These are phyloP conservation scores for Malassezia slooffiae DNA, from an alignment of 1,284 basidiomycete genomes.

Conservation along the genomic window DNA sequence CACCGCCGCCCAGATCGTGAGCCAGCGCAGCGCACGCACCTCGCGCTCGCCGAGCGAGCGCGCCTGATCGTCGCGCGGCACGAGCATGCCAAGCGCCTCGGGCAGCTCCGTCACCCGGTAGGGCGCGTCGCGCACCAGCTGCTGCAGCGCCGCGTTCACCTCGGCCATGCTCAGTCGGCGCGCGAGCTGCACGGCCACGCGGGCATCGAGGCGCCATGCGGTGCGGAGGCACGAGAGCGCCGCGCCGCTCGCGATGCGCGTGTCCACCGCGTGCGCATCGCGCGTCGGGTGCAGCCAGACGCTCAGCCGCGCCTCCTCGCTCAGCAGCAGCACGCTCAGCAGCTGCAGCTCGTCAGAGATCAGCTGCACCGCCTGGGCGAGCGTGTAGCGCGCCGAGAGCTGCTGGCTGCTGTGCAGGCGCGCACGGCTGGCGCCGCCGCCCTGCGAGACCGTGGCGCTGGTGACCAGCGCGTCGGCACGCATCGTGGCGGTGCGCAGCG, in stretches of 20 bases:
- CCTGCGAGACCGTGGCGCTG: slow-evolving; percentile 19
- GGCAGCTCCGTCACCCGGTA: slow-evolving; percentile 62
- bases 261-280: slow-evolving; percentile 52
- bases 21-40: slow-evolving; percentile 53
- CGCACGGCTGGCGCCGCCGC: background rate
- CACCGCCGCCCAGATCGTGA: slow-evolving; percentile 77
- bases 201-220: slow-evolving; percentile 73
- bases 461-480: slow-evolving; percentile 48
- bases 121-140: slow-evolving; percentile 64
- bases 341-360: slow-evolving; percentile 23
- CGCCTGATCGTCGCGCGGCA: background rate
- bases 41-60: slow-evolving; percentile 51
- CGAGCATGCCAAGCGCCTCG: slow-evolving; percentile 69
- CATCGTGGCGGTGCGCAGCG: slow-evolving; percentile 63
- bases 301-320: slow-evolving; percentile 70
- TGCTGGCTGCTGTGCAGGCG: slow-evolving; percentile 11
- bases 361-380: slow-evolving; percentile 19
- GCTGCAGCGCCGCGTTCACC: slow-evolving; percentile 61
- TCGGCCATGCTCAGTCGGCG: slow-evolving; percentile 67
- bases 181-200: slow-evolving; percentile 68
- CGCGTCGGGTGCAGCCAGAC: slow-evolving; percentile 86
- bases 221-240: slow-evolving; percentile 5
- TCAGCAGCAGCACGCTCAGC: slow-evolving; percentile 72
- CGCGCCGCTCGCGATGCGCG: slow-evolving; percentile 51
- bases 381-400: slow-evolving; percentile 22